Conservation (phyloP, 495 filamentous ascomycete genomes). For the Hyaloscypha variabilis region DNA sequence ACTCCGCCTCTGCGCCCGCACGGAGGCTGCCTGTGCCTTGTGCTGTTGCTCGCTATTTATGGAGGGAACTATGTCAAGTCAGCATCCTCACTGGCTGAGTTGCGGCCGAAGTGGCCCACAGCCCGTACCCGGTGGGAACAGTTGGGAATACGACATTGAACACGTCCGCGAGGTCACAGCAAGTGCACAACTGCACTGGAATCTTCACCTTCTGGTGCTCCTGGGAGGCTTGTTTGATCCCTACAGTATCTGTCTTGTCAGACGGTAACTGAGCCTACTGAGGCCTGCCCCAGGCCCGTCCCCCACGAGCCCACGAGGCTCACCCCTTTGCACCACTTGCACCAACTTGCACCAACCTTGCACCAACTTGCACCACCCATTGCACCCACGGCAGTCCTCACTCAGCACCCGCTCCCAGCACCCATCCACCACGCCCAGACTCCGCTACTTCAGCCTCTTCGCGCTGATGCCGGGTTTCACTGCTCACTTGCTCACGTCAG, state of each 20-base stretch:
- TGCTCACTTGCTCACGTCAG: neutral
- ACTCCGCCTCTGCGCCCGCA: neutral
- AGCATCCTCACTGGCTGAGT: neutral
- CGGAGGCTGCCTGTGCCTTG: no score
- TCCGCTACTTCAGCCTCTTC: neutral
- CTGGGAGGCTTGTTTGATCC: no score
- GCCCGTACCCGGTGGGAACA: neutral
- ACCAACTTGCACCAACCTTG: no score
- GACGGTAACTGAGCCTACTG: no score
- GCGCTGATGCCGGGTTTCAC: neutral
- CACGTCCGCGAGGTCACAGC: neutral
- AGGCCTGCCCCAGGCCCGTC: no score
- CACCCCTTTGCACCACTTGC: no score
- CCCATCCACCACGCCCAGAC: neutral
- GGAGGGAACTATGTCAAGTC: neutral
- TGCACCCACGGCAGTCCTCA: no score
- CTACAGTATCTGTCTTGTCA: no score
- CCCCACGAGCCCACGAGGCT: no score
- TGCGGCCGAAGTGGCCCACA: neutral
- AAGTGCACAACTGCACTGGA: no score
- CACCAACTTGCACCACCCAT: no score
- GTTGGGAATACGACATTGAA: neutral
- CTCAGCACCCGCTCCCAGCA: neutral
- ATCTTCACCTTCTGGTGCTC: no score
- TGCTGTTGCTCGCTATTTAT: neutral